Evolutionary conservation across 2,329 filamentous ascomycete genomes (phyloP), one percentile per base, ranked within the genome.

Genomic region (Talaromyces sp.): DNA sequence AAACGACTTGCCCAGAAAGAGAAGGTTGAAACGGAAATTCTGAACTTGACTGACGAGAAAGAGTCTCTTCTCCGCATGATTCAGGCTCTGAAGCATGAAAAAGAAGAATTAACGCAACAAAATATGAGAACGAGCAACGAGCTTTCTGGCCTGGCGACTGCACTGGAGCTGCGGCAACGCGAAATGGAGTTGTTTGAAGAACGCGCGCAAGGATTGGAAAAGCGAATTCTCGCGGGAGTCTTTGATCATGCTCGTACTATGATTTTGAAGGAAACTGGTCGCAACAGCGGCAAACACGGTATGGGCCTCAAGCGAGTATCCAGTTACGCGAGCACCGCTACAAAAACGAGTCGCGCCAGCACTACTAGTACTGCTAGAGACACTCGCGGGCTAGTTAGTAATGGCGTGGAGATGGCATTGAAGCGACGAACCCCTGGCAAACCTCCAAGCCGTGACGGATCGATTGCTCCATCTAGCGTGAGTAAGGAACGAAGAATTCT

Each of bases 121-220:
- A 96, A 92, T 79, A 86, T 87, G 52, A 85, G 88, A 59, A 81
- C 97, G 29, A 86, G 86, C 10, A 91, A 91, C 26, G 92, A 99
- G 66, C 88, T 99, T 0, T 92, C 92, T 5, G 90, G 91, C 9
- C 83, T 99, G 1, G 91, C 97, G 72, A 97, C 91, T 9, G 93
- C 94, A 0, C 83, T 97, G 31, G 86, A 88, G 19, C 87, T 97
- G 60, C 89, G 94, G 58, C 89, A 91, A 51, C 93, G 97, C 66
- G 94, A 97, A 76, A 85, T 99, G 61, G 86, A 91, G 52, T 83
- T 89, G 27, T 97, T 99, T 90, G 93, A 97, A 72, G 80, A 84
- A 11, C 89, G 93, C 63, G 94, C 93, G 2, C 92, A 97, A 72
- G 85, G 86, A 3, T 81, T 99, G 26, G 94, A 99, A 77, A 89